phyloP scores from a whole-genome alignment of 2,329 filamentous ascomycete genomes.

The Colletotrichum lentis region DNA sequence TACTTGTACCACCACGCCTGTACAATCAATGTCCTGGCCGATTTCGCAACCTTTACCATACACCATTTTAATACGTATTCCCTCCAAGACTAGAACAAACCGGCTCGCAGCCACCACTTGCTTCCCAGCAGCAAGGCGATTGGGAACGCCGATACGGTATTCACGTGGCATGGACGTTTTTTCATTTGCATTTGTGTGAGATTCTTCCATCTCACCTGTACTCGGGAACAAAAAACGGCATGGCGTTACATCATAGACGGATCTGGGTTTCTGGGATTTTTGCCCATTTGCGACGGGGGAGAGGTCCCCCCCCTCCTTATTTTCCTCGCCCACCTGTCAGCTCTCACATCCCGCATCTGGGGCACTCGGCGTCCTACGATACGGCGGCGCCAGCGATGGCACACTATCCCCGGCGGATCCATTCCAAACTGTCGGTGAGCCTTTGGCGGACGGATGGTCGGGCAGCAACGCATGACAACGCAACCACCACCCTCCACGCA shows the following conservation, averaged over 20 bases:
- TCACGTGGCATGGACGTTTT: slow-evolving; percentile 37
- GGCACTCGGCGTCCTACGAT: slow-evolving; percentile 26
- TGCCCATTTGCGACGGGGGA: slow-evolving; percentile 8
- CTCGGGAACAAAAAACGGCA: slow-evolving; percentile 24
- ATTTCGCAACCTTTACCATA: slow-evolving; percentile 38
- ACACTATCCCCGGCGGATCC: slow-evolving; percentile 36
- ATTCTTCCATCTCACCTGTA: slow-evolving; percentile 21
- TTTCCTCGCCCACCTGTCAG: slow-evolving; percentile 28
- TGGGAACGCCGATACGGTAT: slow-evolving; percentile 37
- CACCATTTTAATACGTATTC: slow-evolving; percentile 49
- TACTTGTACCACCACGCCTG: slow-evolving; percentile 32
- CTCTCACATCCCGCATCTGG: slow-evolving; percentile 37
- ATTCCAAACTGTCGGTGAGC: slow-evolving; percentile 37
- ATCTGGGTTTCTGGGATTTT: slow-evolving; percentile 28
- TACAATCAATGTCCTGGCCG: slow-evolving; percentile 32
- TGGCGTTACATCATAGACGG: slow-evolving; percentile 38
- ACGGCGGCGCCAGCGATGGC: slow-evolving; percentile 24
- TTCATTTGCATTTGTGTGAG: slow-evolving; percentile 36
- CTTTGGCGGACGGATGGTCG: slow-evolving; percentile 28
- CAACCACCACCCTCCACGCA: slow-evolving; percentile 37
- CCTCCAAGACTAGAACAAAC: slow-evolving; percentile 47
- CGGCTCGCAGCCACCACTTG: slow-evolving; percentile 51
- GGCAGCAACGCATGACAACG: slow-evolving; percentile 38
- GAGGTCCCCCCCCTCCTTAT: background rate
- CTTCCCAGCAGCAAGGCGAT: slow-evolving; percentile 49